Evolutionary conservation across 345 rosid genomes (phyloP).

Genomic region (Angophora floribunda): DNA sequence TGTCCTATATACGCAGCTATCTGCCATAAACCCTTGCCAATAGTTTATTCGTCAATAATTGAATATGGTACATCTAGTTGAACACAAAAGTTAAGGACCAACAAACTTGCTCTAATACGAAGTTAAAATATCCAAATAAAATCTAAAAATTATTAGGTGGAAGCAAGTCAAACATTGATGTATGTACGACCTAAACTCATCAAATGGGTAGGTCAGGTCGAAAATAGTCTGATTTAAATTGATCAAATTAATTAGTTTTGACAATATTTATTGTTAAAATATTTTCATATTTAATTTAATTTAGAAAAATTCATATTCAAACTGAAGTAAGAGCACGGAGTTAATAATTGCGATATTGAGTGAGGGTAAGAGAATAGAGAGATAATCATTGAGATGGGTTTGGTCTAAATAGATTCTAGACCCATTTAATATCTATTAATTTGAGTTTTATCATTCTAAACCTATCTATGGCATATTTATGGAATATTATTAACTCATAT

Average conservation of each 20-base stretch:
- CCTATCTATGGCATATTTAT: not conserved
- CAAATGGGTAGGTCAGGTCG: fast-evolving
- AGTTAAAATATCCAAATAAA: not conserved
- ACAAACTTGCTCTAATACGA: not conserved
- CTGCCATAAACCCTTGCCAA: not conserved
- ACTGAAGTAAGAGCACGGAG: fast-evolving
- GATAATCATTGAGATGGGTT: fast-evolving
- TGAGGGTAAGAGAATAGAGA: not conserved
- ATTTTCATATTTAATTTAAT: no score
- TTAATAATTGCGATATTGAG: fast-evolving
- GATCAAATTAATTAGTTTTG: no score
- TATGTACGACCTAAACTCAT: no score
- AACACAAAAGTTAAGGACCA: not conserved
- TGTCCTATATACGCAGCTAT: not conserved
- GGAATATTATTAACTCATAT: no score
- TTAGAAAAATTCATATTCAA: no score
- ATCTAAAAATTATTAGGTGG: not conserved
- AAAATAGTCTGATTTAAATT: no score
- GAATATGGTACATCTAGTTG: not conserved
- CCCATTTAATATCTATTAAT: fast-evolving
- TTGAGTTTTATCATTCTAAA: no score
- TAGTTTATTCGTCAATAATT: no score
- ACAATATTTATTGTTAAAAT: fast-evolving
- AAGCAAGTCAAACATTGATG: not conserved
- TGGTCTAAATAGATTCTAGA: not conserved